Evolutionary conservation across 2,329 filamentous ascomycete genomes (phyloP), one percentile per base, ranked within the genome.

Genomic region (Trichothecium sympodiale): DNA sequence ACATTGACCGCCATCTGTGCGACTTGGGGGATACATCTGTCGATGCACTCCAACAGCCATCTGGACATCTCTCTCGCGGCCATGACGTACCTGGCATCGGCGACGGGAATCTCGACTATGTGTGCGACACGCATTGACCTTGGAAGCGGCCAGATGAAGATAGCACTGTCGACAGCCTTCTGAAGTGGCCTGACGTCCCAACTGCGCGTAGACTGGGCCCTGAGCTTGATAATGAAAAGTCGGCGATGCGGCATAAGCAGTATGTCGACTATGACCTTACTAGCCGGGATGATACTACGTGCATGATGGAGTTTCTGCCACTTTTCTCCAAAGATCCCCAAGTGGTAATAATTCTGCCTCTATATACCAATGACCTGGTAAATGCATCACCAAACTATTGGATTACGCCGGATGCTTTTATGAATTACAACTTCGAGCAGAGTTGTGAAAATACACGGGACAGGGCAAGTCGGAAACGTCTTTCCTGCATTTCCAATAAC

Each of bases 41-140:
- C 57, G 2, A 62, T 62, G 60, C 60, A 63, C 39, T 62, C 60
- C 3, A 63, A 63, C 41, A 62, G 58, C 10, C 60, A 63, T 26
- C 36, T 63, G 31, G 59, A 60, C 8, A 61, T 64, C 32, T 61
- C 58, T 1, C 49, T 63, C 7, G 59, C 59, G 3, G 60, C 59
- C 27, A 63, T 63, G 60, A 62, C 60, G 1, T 60, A 63, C 34
- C 47, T 63, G 8, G 60, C 60, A 2, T 51, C 59, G 4, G 58
- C 60, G 12, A 63, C 60, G 1, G 46, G 0, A 63, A 63, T 27
- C 41, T 63, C 3, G 60, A 62, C 43, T 63, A 63, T 29, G 60
- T 60, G 0, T 63, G 60, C 33, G 60, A 62, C 34, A 63, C 60
- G 0, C 60, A 63, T 38, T 63, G 60, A 60, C 60, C 60, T 6